These are phyloP conservation scores for Rhizopogon roseolus DNA, from an alignment of 768 basidiomycete genomes.

Conservation along the genomic window DNA sequence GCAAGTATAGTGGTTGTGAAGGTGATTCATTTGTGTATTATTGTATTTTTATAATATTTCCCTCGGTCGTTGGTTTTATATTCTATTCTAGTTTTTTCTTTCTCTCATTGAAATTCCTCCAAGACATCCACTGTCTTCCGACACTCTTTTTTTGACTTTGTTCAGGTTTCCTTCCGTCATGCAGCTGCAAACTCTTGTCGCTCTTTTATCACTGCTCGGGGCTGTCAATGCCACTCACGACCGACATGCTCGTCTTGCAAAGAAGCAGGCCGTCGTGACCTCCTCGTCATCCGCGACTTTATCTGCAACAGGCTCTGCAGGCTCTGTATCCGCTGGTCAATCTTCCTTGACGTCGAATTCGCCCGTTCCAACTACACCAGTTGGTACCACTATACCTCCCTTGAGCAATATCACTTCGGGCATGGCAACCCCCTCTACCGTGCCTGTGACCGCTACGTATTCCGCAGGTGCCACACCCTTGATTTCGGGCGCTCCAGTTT, in stretches of 20 bases:
- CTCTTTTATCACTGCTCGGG: conserved; percentile 40
- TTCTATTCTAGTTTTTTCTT: background rate
- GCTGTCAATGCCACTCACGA: conserved; percentile 31
- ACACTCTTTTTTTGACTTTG: conserved; percentile 9
- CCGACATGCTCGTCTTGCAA: conserved; percentile 32
- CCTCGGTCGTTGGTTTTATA: background rate
- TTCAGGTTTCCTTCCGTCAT: conserved; percentile 23
- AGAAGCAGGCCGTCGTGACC: conserved; percentile 28
- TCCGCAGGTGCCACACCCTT: conserved; percentile 58
- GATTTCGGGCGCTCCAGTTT: conserved; percentile 55
- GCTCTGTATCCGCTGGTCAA: background rate
- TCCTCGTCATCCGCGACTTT: background rate
- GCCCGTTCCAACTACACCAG: conserved; percentile 21
- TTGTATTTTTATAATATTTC: background rate
- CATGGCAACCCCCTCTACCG: conserved; percentile 51
- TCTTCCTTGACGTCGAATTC: conserved; percentile 12
- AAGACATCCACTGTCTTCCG: background rate
- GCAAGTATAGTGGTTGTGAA: background rate
- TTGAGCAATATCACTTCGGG: conserved; percentile 56
- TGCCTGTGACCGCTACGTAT: conserved; percentile 48
- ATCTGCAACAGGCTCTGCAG: background rate
- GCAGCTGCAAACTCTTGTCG: conserved; percentile 39
- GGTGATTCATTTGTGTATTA: background rate
- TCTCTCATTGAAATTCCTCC: background rate
- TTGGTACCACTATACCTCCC: conserved; percentile 49